Percentiles rank a stretch among this genome's conserved stretches.
These are phyloP conservation scores for Pseudozyma sp. DNA, from an alignment of 1,284 basidiomycete genomes.

Conservation along the genomic window DNA sequence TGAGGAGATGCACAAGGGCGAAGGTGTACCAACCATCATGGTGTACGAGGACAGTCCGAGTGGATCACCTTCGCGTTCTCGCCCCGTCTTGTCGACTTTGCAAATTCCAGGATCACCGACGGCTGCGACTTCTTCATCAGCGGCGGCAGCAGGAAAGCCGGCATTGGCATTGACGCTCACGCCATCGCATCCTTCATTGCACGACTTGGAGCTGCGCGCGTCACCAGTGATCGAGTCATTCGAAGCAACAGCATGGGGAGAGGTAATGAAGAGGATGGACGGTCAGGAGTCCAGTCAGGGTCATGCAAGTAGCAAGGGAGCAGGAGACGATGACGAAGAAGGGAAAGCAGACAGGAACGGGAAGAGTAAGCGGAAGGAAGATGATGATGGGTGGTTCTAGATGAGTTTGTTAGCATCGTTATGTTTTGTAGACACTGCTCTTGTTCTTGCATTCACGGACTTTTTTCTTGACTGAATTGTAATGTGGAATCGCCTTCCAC, in stretches of 20 bases:
- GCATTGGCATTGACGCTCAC: constrained; percentile 18
- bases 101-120: constrained; percentile 15
- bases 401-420: not conserved
- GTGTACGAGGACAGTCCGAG: constrained; percentile 22
- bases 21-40: constrained; percentile 23
- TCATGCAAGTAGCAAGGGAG: not conserved
- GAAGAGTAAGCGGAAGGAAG: not conserved
- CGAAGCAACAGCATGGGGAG: constrained; percentile 53
- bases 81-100: constrained; percentile 17
- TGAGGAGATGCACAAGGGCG: constrained; percentile 29
- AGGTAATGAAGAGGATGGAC: constrained; percentile 53
- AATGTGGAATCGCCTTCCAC: too few species aligned
- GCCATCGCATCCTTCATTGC: constrained; percentile 25
- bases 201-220: constrained; percentile 40
- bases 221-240: constrained; percentile 51
- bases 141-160: constrained; percentile 5
- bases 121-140: constrained; percentile 1
- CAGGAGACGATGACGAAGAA: not conserved
- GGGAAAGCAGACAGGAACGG: constrained; percentile 1
- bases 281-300: constrained; percentile 10
- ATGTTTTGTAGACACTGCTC: too few species aligned
- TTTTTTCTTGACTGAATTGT: too few species aligned
- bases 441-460: too few species aligned
- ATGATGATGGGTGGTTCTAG: constrained; percentile 6
- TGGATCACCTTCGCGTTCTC: not conserved